phyloP scores from a whole-genome alignment of 371 early-diverging fungal species.

The Mortierella sp. region DNA sequence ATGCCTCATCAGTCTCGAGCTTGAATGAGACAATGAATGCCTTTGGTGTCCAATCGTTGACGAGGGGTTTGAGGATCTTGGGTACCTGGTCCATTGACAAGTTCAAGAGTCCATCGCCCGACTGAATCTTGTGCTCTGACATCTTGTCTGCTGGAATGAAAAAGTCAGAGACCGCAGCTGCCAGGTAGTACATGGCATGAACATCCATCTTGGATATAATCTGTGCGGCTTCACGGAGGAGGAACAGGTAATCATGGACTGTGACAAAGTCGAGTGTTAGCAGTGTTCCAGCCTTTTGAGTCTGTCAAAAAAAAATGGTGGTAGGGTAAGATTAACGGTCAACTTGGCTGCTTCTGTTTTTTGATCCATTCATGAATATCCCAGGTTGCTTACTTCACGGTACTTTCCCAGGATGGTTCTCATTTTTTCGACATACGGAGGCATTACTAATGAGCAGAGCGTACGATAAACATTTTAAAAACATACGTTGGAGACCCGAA shows the following conservation, averaged over 20 bases:
- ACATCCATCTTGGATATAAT: slow-evolving; percentile 73
- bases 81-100: slow-evolving; percentile 96
- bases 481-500: too few relatives aligned
- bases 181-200: slow-evolving; percentile 93
- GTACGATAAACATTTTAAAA: neutral
- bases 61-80: slow-evolving; percentile 93
- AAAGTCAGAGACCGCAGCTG: slow-evolving; percentile 98
- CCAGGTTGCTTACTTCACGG: slow-evolving; percentile 59
- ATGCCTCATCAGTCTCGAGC: slow-evolving; percentile 91
- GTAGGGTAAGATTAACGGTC: too few relatives aligned
- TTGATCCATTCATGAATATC: neutral
- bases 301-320: slow-evolving; percentile 44
- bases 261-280: slow-evolving; percentile 90
- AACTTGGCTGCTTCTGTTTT: neutral
- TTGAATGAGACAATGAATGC: slow-evolving; percentile 97
- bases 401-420: slow-evolving; percentile 69
- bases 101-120: slow-evolving; percentile 83
- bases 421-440: slow-evolving; percentile 73
- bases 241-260: slow-evolving; percentile 92
- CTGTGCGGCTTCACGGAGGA: slow-evolving; percentile 80
- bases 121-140: slow-evolving; percentile 93
- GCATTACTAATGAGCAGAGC: slow-evolving; percentile 58
- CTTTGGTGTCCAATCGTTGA: slow-evolving; percentile 88
- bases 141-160: slow-evolving; percentile 92
- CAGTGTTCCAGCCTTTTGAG: slow-evolving; percentile 71